phyloP scores from a whole-genome alignment of 2,329 filamentous ascomycete species.

The Amylocarpus encephaloides region DNA sequence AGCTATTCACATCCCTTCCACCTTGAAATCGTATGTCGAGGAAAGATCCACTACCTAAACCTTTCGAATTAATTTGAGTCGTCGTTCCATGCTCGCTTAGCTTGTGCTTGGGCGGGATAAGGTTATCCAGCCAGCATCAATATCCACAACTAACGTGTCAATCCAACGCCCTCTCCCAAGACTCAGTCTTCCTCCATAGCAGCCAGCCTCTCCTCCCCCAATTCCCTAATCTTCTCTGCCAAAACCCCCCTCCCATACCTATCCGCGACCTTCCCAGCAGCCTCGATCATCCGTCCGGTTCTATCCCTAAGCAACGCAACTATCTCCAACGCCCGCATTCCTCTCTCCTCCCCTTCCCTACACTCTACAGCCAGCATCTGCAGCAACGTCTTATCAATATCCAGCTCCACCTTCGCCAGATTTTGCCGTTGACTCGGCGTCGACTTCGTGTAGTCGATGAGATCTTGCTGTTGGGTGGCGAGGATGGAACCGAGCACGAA shows the following conservation, averaged over 20 bases:
- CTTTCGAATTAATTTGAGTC: too few species aligned
- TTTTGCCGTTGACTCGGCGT: slow-evolving; percentile 58
- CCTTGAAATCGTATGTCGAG: too few species aligned
- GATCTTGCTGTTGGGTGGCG: slow-evolving; percentile 68
- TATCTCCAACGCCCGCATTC: slow-evolving; percentile 91
- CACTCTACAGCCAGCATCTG: slow-evolving; percentile 88
- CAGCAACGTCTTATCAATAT: slow-evolving; percentile 83
- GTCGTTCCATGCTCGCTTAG: too few species aligned
- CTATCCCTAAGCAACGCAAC: slow-evolving; percentile 79
- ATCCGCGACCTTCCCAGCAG: slow-evolving; percentile 81
- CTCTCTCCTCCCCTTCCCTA: slow-evolving; percentile 82
- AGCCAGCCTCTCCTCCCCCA: slow-evolving; percentile 54
- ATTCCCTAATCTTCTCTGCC: slow-evolving; percentile 82
- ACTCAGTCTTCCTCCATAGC: slow-evolving; percentile 28
- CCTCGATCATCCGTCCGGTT: slow-evolving; percentile 83
- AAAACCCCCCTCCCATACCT: slow-evolving; percentile 75
- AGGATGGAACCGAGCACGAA: slow-evolving; percentile 71
- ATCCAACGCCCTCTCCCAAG: not conserved
- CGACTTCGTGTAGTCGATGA: slow-evolving; percentile 61
- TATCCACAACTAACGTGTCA: not conserved
- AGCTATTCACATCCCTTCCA: too few species aligned
- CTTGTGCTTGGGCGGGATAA: too few species aligned
- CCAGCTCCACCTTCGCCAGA: slow-evolving; percentile 67
- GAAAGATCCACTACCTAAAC: too few species aligned
- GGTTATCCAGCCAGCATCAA: too few species aligned